These are phyloP conservation scores for Mortierella sp. DNA, from an alignment of 371 early-diverging fungal species.

Conservation along the genomic window DNA sequence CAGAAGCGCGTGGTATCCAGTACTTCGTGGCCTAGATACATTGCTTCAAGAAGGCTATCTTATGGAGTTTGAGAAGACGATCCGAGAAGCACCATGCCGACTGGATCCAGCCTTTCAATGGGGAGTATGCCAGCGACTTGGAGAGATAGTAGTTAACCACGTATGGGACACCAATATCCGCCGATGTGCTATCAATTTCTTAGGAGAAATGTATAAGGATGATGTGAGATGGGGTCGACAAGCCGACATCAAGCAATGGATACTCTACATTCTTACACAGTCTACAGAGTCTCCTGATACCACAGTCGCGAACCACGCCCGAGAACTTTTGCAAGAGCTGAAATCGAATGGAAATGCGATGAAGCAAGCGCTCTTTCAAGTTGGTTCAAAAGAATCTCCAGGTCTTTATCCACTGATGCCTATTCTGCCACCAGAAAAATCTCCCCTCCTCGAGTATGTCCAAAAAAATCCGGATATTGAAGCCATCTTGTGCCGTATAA, in stretches of 20 bases:
- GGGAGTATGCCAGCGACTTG: too few relatives aligned
- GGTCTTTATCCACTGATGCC: not conserved
- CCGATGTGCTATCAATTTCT: constrained; percentile 5
- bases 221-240: constrained; percentile 9
- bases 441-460: constrained; percentile 2
- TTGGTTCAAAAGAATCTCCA: not conserved
- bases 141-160: constrained; percentile 4
- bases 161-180: not conserved
- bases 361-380: not conserved
- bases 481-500: not conserved
- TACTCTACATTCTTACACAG: constrained; percentile 5
- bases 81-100: constrained; percentile 2
- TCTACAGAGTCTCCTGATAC: not conserved
- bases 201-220: constrained; percentile 6
- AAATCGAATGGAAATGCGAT: not conserved
- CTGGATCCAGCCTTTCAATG: not conserved
- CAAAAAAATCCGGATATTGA: constrained; percentile 9
- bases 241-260: constrained; percentile 1
- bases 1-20: constrained; percentile 18
- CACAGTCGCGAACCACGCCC: too few relatives aligned
- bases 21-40: constrained; percentile 1
- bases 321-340: not conserved
- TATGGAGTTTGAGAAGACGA: not conserved
- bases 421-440: not conserved
- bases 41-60: constrained; percentile 2